Evolutionary conservation across 73 alveolate species (phyloP).

Genomic region (Tetrahymena malaccensis): DNA sequence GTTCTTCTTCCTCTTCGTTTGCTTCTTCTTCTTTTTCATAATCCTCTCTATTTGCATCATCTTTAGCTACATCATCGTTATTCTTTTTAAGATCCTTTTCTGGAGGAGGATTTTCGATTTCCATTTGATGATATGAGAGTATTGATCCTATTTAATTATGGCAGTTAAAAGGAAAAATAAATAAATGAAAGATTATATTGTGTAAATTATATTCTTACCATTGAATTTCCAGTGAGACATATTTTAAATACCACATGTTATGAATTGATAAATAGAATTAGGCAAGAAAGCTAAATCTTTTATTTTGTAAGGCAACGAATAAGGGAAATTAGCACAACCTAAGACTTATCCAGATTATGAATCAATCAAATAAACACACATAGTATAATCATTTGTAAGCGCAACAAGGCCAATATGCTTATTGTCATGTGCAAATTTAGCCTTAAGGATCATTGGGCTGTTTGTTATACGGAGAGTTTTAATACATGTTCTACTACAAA

Average conservation of each 20-base stretch:
- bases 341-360: constrained; percentile 46
- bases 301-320: constrained; percentile 82
- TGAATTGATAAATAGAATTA: constrained; percentile 70
- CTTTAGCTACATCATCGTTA: neutral
- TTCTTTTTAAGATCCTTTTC: neutral
- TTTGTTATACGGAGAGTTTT: constrained; percentile 53
- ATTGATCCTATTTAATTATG: neutral
- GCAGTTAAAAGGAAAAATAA: too few species aligned
- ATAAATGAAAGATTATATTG: too few species aligned
- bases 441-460: constrained; percentile 45
- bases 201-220: neutral
- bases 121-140: constrained; percentile 29
- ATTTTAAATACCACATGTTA: constrained; percentile 94
- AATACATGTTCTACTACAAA: constrained; percentile 60
- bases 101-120: constrained; percentile 37
- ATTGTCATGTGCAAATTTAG: constrained; percentile 70
- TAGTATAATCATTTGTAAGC: constrained; percentile 69
- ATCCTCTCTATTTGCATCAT: constrained; percentile 5
- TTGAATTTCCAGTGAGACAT: constrained; percentile 74
- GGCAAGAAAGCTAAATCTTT: constrained; percentile 91
- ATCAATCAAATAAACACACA: constrained; percentile 67
- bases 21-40: constrained; percentile 8
- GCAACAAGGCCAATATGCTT: constrained; percentile 64
- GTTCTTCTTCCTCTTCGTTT: constrained; percentile 10
- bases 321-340: constrained; percentile 63